Conservation (phyloP, 192 early-diverging fungal species). For the Coemansia biformis region DNA sequence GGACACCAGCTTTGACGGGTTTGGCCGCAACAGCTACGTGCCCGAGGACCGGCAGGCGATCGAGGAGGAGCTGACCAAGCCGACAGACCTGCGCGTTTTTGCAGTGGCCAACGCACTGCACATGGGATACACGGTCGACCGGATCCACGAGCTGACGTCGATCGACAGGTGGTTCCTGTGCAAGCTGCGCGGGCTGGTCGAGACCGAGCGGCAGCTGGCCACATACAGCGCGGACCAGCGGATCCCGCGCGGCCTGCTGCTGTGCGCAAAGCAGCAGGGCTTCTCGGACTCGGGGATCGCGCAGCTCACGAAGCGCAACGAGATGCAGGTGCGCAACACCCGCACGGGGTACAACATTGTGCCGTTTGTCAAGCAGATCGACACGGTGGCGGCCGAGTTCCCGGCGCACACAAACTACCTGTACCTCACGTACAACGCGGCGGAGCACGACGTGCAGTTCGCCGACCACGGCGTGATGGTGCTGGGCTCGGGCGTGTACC, state of each 20-base stretch:
- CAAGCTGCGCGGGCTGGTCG: slow-evolving; percentile 84
- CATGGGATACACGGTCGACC: slow-evolving; percentile 85
- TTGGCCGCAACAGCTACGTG: slow-evolving; percentile 65
- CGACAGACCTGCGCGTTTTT: slow-evolving; percentile 92
- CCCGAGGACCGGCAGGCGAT: slow-evolving; percentile 58
- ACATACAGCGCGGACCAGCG: slow-evolving; percentile 40
- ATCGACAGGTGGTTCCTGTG: slow-evolving; percentile 98
- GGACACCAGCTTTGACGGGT: slow-evolving; percentile 81
- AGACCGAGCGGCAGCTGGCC: slow-evolving; percentile 65
- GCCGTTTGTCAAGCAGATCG: slow-evolving; percentile 98
- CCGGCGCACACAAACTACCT: slow-evolving; percentile 97
- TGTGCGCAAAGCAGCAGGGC: slow-evolving; percentile 86
- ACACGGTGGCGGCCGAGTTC: slow-evolving; percentile 98
- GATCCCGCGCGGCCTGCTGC: slow-evolving; percentile 60
- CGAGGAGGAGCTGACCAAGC: slow-evolving; percentile 83
- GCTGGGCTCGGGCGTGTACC: slow-evolving; percentile 94
- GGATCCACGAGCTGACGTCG: slow-evolving; percentile 82
- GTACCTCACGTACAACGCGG: slow-evolving; percentile 96
- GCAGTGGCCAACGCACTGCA: slow-evolving; percentile 95
- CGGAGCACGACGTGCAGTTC: slow-evolving; percentile 86
- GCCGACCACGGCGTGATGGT: slow-evolving; percentile 96
- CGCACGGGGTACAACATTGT: slow-evolving; percentile 74
- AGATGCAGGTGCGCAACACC: slow-evolving; percentile 81
- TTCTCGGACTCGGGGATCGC: slow-evolving; percentile 78
- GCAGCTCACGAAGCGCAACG: slow-evolving; percentile 66